Evolutionary conservation across 1,284 basidiomycete species (phyloP).

Genomic region (Melampsora larici-populina): DNA sequence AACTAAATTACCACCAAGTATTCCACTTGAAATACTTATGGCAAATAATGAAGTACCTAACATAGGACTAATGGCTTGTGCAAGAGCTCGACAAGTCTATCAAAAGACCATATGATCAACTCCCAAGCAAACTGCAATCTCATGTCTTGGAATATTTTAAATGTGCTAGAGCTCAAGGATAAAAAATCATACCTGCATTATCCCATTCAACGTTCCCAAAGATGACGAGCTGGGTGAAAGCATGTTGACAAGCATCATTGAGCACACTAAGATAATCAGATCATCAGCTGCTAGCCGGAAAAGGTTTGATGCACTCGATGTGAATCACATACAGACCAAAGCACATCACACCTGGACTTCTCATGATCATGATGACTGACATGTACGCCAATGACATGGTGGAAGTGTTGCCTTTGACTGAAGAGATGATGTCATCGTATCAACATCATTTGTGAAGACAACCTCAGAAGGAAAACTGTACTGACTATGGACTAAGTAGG

Average conservation of each 20-base stretch:
- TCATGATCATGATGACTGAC: slow-evolving; percentile 7
- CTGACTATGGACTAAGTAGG: slow-evolving; percentile 29
- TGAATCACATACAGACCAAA: slow-evolving; percentile 11
- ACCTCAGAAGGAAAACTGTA: background rate
- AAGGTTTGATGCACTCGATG: background rate
- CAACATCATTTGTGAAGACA: background rate
- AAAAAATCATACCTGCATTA: slow-evolving; percentile 7
- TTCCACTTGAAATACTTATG: slow-evolving; percentile 10
- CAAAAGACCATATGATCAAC: no score
- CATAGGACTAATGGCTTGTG: slow-evolving; percentile 24
- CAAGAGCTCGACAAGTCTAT: slow-evolving; percentile 28
- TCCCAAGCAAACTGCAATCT: no score
- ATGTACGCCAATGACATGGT: slow-evolving; percentile 18
- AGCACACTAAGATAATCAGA: slow-evolving; percentile 4
- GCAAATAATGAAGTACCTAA: slow-evolving; percentile 26
- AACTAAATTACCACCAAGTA: slow-evolving; percentile 20
- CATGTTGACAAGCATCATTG: slow-evolving; percentile 28
- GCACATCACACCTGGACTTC: slow-evolving; percentile 34
- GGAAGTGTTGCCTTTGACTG: slow-evolving; percentile 13
- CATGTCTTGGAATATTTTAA: no score
- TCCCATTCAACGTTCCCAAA: slow-evolving; percentile 32
- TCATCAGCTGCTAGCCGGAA: background rate
- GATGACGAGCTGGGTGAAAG: slow-evolving; percentile 18
- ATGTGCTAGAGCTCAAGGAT: no score
- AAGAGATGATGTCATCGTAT: background rate